Evolutionary conservation across 1,139 yeast species (phyloP).

Genomic region (Hyphopichia fennica): DNA sequence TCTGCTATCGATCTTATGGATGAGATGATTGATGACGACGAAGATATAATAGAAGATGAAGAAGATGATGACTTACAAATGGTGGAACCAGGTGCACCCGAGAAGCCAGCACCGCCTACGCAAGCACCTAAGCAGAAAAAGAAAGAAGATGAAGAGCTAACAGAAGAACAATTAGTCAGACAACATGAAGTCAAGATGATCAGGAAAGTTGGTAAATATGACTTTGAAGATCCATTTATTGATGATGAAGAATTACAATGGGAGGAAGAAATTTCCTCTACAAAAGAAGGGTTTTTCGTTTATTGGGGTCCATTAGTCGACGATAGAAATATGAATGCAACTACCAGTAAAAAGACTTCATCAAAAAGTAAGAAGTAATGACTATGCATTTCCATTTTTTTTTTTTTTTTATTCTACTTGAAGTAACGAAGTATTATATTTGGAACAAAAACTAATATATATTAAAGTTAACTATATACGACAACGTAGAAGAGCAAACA

Average conservation of each 20-base stretch:
- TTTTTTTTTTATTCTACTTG: not conserved
- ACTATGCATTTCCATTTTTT: not conserved
- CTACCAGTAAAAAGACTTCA: constrained; percentile 16
- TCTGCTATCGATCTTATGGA: constrained; percentile 61
- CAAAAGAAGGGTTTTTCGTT: constrained; percentile 94
- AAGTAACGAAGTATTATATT: not conserved
- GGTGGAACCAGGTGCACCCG: not conserved
- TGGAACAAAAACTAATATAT: not conserved
- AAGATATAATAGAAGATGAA: constrained; percentile 60
- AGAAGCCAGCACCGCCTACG: constrained; percentile 11
- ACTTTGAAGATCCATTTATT: constrained; percentile 90
- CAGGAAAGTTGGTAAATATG: constrained; percentile 84
- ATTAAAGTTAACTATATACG: too few species aligned
- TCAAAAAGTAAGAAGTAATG: constrained; percentile 18
- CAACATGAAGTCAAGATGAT: constrained; percentile 51
- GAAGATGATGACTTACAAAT: constrained; percentile 40
- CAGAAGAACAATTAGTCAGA: constrained; percentile 47
- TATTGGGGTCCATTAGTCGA: constrained; percentile 91
- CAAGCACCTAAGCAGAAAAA: constrained; percentile 31
- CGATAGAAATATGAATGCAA: constrained; percentile 35
- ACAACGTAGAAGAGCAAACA: too few species aligned
- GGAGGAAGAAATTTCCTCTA: constrained; percentile 92
- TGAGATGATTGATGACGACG: constrained; percentile 60
- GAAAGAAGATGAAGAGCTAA: constrained; percentile 42
- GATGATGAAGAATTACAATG: constrained; percentile 90